Percentiles rank a stretch among this genome's conserved stretches.
Evolutionary conservation across 768 basidiomycete species (phyloP).

Genomic region (Antrodiella citrinella): DNA sequence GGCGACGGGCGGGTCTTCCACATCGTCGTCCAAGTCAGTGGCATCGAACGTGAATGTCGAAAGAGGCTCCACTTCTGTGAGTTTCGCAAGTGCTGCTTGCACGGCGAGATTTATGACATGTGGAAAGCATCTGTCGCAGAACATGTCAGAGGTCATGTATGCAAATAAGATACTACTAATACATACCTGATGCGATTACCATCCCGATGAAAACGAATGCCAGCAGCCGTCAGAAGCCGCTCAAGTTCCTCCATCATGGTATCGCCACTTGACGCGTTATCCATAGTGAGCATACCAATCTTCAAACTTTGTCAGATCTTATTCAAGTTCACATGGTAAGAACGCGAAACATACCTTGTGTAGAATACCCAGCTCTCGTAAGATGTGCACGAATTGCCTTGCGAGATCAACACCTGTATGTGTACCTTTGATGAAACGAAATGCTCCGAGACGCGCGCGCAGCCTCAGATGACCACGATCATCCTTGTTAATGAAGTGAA

Average conservation of each 20-base stretch:
- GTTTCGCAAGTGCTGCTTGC: constrained; percentile 1
- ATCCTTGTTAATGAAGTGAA: constrained; percentile 27
- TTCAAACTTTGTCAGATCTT: constrained; percentile 11
- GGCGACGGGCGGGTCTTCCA: no score
- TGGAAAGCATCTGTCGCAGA: constrained; percentile 12
- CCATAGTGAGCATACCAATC: constrained; percentile 31
- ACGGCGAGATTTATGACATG: constrained; percentile 12
- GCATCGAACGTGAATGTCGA: no score
- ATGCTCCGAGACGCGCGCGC: constrained; percentile 28
- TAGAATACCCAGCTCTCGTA: constrained; percentile 21
- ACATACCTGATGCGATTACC: constrained; percentile 14
- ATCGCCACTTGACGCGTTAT: constrained; percentile 23
- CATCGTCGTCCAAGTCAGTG: no score
- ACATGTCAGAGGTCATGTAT: background rate
- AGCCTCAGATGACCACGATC: constrained; percentile 13
- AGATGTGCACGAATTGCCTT: constrained; percentile 20
- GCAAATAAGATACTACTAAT: no score
- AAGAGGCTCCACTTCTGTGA: constrained; percentile 2
- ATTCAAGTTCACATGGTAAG: no score
- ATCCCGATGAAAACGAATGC: constrained; percentile 13
- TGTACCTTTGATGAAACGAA: constrained; percentile 25
- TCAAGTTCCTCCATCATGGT: constrained; percentile 16
- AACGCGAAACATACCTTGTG: no score
- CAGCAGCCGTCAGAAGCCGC: background rate
- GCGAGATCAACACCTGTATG: constrained; percentile 32